These are phyloP conservation scores for Polytrichum commune DNA, from an alignment of 225 moss, liverwort and hornwort species.

Conservation along the genomic window DNA sequence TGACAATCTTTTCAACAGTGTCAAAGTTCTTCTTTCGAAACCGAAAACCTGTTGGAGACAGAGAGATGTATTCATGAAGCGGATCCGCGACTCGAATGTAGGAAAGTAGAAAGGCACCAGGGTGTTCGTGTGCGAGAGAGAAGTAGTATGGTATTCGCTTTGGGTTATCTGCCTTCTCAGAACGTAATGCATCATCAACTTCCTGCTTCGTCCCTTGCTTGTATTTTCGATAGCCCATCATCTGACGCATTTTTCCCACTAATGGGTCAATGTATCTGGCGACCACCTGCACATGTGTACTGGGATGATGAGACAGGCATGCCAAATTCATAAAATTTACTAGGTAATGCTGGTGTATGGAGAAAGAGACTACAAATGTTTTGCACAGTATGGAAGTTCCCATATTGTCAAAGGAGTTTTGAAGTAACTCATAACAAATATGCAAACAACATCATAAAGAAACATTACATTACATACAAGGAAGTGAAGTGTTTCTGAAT, in stretches of 20 bases:
- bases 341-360: too few species aligned
- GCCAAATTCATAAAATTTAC: too few species aligned
- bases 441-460: neutral
- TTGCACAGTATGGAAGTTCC: too few species aligned
- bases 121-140: slow-evolving; percentile 88
- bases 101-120: slow-evolving; percentile 92
- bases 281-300: slow-evolving; percentile 57
- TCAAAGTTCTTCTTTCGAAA: slow-evolving; percentile 88
- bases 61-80: slow-evolving; percentile 84
- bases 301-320: neutral
- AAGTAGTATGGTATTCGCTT: slow-evolving; percentile 88
- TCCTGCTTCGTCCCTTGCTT: slow-evolving; percentile 84
- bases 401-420: neutral
- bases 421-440: neutral
- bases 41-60: slow-evolving; percentile 85
- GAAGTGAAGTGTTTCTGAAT: neutral
- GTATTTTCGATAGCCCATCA: slow-evolving; percentile 85
- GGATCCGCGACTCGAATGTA: slow-evolving; percentile 80
- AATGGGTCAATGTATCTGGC: slow-evolving; percentile 88
- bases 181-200: slow-evolving; percentile 77
- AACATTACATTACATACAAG: neutral
- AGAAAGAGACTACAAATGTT: too few species aligned
- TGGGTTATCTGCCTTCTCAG: slow-evolving; percentile 73
- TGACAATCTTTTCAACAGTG: slow-evolving; percentile 77
- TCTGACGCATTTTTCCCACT: slow-evolving; percentile 71